These are phyloP conservation scores for Ascochyta koolunga DNA, from an alignment of 2,329 filamentous ascomycete species.

Conservation along the genomic window DNA sequence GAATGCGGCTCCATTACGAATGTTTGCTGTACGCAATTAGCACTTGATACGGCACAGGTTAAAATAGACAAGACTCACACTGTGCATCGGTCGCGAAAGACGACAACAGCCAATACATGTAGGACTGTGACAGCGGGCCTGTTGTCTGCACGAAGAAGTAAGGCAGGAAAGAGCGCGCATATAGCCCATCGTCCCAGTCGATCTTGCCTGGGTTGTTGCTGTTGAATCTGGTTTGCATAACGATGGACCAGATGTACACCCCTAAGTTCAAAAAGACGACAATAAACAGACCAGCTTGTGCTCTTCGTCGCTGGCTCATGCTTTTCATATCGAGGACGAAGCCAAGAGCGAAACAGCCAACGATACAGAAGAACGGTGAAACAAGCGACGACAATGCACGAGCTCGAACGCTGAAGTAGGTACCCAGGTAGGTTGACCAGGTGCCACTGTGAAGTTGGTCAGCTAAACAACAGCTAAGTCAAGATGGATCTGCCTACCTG, in stretches of 20 bases:
- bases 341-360: constrained; percentile 57
- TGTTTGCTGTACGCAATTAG: constrained; percentile 24
- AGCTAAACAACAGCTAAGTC: not conserved
- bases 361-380: constrained; percentile 58
- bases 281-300: constrained; percentile 54
- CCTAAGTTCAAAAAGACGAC: constrained; percentile 55
- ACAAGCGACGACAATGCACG: constrained; percentile 54
- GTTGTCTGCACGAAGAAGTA: constrained; percentile 59
- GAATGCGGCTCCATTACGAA: constrained; percentile 35
- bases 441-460: constrained; percentile 43
- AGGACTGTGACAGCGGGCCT: constrained; percentile 37
- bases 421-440: constrained; percentile 55
- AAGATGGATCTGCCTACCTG: constrained; percentile 14
- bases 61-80: constrained; percentile 6
- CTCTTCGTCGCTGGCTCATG: constrained; percentile 61
- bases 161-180: constrained; percentile 53
- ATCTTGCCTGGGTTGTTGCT: constrained; percentile 50
- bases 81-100: constrained; percentile 39
- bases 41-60: not conserved
- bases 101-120: constrained; percentile 42
- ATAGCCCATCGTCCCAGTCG: constrained; percentile 54
- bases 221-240: constrained; percentile 55
- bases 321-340: constrained; percentile 70
- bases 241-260: constrained; percentile 59
- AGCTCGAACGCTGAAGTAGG: constrained; percentile 54